These are phyloP conservation scores for Lumnitzera littorea DNA, from an alignment of 345 rosid species.

Conservation along the genomic window DNA sequence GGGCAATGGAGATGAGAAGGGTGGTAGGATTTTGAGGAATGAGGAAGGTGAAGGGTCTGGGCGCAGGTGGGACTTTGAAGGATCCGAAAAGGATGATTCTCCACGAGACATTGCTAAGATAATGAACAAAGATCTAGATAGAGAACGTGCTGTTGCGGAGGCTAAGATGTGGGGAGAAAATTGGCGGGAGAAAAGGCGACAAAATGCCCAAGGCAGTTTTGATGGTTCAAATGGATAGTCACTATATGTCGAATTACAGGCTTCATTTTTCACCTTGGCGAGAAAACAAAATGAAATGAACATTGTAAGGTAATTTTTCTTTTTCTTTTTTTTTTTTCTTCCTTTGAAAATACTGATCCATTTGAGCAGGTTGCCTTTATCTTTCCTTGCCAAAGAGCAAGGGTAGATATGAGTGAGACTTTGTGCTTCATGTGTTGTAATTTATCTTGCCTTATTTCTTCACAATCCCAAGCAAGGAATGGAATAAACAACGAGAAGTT, in stretches of 20 bases:
- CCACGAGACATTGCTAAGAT: constrained; percentile 68
- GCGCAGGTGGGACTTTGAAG: constrained; percentile 62
- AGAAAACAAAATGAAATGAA: background rate
- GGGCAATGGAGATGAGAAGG: constrained; percentile 53
- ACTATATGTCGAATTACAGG: too few species aligned
- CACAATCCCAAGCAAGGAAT: too few species aligned
- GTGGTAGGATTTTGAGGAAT: constrained; percentile 44
- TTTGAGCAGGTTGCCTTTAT: background rate
- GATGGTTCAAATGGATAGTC: constrained; percentile 27
- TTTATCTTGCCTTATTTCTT: too few species aligned
- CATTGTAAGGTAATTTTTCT: too few species aligned
- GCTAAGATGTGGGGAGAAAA: constrained; percentile 99
- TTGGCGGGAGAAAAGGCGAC: constrained; percentile 82
- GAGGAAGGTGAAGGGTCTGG: constrained; percentile 80
- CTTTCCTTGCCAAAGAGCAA: too few species aligned
- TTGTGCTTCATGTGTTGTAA: too few species aligned
- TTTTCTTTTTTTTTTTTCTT: too few species aligned
- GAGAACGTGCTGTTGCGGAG: constrained; percentile 92
- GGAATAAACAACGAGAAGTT: too few species aligned
- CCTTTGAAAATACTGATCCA: too few species aligned
- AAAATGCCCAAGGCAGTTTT: constrained; percentile 51
- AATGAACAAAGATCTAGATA: constrained; percentile 61
- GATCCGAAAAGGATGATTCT: constrained; percentile 85
- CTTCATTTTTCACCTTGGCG: too few species aligned
- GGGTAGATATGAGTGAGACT: too few species aligned